Evolutionary conservation across 768 basidiomycete genomes (phyloP), one percentile per base, ranked within the genome.

Genomic region (Tulasnella sp.): DNA sequence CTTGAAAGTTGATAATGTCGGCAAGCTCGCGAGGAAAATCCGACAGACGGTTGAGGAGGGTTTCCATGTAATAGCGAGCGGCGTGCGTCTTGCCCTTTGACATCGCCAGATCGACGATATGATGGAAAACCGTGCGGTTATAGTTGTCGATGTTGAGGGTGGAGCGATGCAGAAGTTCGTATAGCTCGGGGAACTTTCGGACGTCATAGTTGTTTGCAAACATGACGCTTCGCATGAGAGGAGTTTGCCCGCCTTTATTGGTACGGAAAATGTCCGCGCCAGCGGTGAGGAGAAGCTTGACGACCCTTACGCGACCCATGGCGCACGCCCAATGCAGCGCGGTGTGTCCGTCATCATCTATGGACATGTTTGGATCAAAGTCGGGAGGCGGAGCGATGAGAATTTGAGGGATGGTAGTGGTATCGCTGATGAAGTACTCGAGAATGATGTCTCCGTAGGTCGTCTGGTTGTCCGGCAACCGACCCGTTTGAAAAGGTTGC

Each of bases 161-260:
- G 23, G 96, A 97, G n/a, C 95, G 92, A 82, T 99, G 98, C 46
- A 99, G 85, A 18, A 99, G 89, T 83, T 99, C 96, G 85, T 98
- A 98, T 23, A 99, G 87, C 84, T 99, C 97, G 2, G 96, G 95
- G 82, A 99, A 99, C 84, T 99, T 99, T 81, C 98, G 93, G 70
- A 99, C 93, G 84, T 99, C 98, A 83, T 99, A 99, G 84, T 99
- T 99, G 85, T 99, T 99, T 73, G 95, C 94, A 84, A 99, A 99
- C 97, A 99, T 99, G 81, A 99, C 98, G 82, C 92, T 92, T 20
- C 98, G 94, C 98, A 99, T 99, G 61, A 99, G 86, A 1, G 97
- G 93, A 18, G 98, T 99, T 84, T 99, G 98, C 3, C 98, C 98
- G 15, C 95, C 90, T 82, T 93, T 94, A 86, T 99, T 99, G 80